Conservation (phyloP, 2,329 filamentous ascomycete species). For the Emergomyces orientalis region DNA sequence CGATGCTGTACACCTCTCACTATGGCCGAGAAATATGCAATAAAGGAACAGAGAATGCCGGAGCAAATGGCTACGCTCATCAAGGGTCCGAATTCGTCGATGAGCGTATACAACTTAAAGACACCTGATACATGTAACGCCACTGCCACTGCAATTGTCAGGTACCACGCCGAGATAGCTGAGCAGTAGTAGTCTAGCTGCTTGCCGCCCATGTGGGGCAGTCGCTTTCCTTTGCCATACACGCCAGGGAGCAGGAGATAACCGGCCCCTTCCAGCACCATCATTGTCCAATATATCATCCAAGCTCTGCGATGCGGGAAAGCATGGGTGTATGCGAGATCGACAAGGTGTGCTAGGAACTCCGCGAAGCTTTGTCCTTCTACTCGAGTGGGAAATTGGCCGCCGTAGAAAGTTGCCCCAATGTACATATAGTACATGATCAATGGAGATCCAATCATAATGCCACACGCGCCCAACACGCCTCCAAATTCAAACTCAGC, state of each 20-base stretch:
- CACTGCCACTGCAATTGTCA: constrained; percentile 61
- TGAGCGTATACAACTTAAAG: constrained; percentile 80
- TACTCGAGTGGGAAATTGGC: constrained; percentile 62
- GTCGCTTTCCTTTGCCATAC: constrained; percentile 75
- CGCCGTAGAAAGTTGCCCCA: constrained; percentile 82
- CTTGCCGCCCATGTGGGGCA: constrained; percentile 70
- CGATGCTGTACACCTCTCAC: constrained; percentile 73
- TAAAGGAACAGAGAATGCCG: constrained; percentile 71
- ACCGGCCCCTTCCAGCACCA: constrained; percentile 69
- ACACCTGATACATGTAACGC: constrained; percentile 69
- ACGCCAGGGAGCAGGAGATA: constrained; percentile 84
- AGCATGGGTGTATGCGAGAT: constrained; percentile 70
- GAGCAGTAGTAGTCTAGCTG: constrained; percentile 93
- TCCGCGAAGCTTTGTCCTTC: constrained; percentile 57
- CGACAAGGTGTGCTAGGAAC: constrained; percentile 61
- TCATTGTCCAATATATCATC: constrained; percentile 89
- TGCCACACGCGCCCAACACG: constrained; percentile 61
- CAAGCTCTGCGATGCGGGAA: constrained; percentile 76
- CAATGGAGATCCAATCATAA: constrained; percentile 84
- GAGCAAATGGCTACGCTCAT: constrained; percentile 88
- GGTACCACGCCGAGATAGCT: constrained; percentile 75
- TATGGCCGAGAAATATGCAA: constrained; percentile 78
- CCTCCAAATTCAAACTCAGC: constrained; percentile 76
- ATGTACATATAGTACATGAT: constrained; percentile 99
- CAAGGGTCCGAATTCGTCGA: constrained; percentile 89